Percentiles rank a stretch among this genome's conserved stretches.
Evolutionary conservation across 305 asterid species (phyloP).

Genomic region (Euphrasia arctica): DNA sequence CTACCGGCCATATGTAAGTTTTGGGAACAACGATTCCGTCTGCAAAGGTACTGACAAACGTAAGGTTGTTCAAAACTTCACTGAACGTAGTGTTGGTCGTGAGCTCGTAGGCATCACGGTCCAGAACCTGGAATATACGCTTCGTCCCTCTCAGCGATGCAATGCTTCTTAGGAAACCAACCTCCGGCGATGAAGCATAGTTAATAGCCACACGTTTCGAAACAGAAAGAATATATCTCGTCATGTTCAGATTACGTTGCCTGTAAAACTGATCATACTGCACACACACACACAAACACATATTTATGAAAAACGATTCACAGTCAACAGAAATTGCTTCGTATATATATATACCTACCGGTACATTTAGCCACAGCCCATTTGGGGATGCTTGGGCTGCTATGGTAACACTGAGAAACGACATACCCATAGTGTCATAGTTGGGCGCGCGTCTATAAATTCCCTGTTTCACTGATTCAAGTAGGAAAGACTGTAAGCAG

Average conservation of each 20-base stretch:
- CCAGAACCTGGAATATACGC: constrained; percentile 65
- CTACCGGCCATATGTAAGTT: constrained; percentile 53
- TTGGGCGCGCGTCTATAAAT: constrained; percentile 43
- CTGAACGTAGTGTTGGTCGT: constrained; percentile 65
- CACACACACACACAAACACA: constrained; percentile 18
- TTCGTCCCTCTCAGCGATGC: constrained; percentile 38
- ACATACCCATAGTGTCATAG: constrained; percentile 44
- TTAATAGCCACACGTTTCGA: constrained; percentile 39
- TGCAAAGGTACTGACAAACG: constrained; percentile 68
- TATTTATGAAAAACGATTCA: background rate
- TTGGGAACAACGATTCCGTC: constrained; percentile 83
- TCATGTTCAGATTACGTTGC: constrained; percentile 66
- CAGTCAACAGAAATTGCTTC: background rate
- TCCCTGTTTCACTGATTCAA: constrained; percentile 62
- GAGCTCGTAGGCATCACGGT: constrained; percentile 49
- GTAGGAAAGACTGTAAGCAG: constrained; percentile 22
- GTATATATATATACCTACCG: constrained; percentile 70
- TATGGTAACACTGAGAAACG: constrained; percentile 46
- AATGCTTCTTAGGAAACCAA: constrained; percentile 49
- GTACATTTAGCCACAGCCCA: constrained; percentile 69
- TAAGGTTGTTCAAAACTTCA: constrained; percentile 55
- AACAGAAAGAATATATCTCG: constrained; percentile 46
- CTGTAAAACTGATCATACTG: constrained; percentile 72
- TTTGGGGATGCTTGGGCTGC: constrained; percentile 33
- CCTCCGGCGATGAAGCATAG: constrained; percentile 86